These are phyloP conservation scores for Singerocomus inundabilis DNA, from an alignment of 1,284 basidiomycete genomes.

Conservation along the genomic window DNA sequence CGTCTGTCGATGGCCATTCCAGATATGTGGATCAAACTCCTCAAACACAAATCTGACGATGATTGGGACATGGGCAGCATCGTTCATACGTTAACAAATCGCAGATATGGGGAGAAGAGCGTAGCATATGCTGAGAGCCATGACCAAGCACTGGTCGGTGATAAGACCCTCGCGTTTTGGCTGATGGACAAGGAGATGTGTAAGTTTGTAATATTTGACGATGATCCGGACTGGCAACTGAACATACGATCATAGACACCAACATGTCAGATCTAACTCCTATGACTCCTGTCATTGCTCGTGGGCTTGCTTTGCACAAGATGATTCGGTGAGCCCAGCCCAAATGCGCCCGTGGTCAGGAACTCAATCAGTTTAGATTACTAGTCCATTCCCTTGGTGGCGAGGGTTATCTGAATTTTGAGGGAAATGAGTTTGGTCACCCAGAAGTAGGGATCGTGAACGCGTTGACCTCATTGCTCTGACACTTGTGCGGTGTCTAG, in stretches of 20 bases:
- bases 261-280: slow-evolving; percentile 92
- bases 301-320: slow-evolving; percentile 93
- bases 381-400: slow-evolving; percentile 92
- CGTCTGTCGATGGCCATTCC: slow-evolving; percentile 97
- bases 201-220: slow-evolving; percentile 37
- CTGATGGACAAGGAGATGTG: slow-evolving; percentile 99
- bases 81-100: slow-evolving; percentile 87
- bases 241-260: slow-evolving; percentile 63
- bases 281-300: slow-evolving; percentile 84
- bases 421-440: slow-evolving; percentile 98
- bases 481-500: slow-evolving; percentile 38
- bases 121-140: slow-evolving; percentile 97
- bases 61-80: slow-evolving; percentile 91
- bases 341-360: neutral
- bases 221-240: slow-evolving; percentile 21
- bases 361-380: slow-evolving; percentile 49
- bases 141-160: slow-evolving; percentile 96
- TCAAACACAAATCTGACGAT: slow-evolving; percentile 89
- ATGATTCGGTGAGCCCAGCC: slow-evolving; percentile 79
- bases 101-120: slow-evolving; percentile 87
- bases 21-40: slow-evolving; percentile 99
- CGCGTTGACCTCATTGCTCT: neutral
- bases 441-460: slow-evolving; percentile 67
- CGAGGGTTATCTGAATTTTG: slow-evolving; percentile 97
- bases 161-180: slow-evolving; percentile 99